phyloP scores from a whole-genome alignment of 768 basidiomycete species.

The button mushroom (Agaricus bisporus) region DNA sequence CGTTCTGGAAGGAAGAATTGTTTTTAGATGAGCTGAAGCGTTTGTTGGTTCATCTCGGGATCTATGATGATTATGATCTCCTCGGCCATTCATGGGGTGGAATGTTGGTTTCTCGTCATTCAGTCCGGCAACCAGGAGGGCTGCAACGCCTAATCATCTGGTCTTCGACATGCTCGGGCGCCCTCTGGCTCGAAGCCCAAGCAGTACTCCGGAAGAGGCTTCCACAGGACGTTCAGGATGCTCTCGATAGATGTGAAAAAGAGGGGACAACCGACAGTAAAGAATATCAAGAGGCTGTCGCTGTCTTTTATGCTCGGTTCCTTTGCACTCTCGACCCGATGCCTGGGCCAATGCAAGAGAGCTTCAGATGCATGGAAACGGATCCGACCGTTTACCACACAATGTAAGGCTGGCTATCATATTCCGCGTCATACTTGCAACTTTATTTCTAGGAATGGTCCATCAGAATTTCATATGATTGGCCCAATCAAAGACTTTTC shows the following conservation, averaged over 20 bases:
- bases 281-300: conserved; percentile 40
- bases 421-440: background rate
- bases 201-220: conserved; percentile 18
- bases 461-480: conserved; percentile 31
- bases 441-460: conserved; percentile 27
- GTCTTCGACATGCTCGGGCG: conserved; percentile 37
- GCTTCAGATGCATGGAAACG: conserved; percentile 28
- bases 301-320: conserved; percentile 34
- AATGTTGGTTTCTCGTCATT: conserved; percentile 40
- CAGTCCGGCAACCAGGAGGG: conserved; percentile 35
- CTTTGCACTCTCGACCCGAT: conserved; percentile 39
- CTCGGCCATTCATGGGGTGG: conserved; percentile 50
- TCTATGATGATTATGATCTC: conserved; percentile 37
- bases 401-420: conserved; percentile 29
- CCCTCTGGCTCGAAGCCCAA: conserved; percentile 28
- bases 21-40: conserved; percentile 48
- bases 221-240: conserved; percentile 33
- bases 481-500: conserved; percentile 39
- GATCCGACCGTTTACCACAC: conserved; percentile 43
- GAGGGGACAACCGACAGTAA: conserved; percentile 33
- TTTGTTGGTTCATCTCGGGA: conserved; percentile 36
- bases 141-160: conserved; percentile 39
- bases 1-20: conserved; percentile 48
- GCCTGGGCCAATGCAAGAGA: conserved; percentile 30
- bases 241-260: conserved; percentile 38